Evolutionary conservation across 2,329 filamentous ascomycete genomes (phyloP).

Genomic region (Talaromyces sp.): DNA sequence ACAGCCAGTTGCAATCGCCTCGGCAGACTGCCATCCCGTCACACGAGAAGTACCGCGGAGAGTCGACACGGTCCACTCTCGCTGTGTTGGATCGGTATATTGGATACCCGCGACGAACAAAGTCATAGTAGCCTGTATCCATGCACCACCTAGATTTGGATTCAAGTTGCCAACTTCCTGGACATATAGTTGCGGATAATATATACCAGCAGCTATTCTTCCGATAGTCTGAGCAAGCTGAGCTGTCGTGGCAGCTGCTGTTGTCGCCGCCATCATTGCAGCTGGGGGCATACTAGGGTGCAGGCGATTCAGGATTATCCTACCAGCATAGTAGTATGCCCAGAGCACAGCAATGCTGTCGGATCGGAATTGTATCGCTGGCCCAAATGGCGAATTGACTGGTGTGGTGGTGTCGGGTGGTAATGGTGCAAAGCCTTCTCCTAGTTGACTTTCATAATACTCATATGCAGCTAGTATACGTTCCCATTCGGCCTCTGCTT

Average conservation of each 20-base stretch:
- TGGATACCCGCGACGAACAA: slow-evolving; percentile 85
- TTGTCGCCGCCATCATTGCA: slow-evolving; percentile 78
- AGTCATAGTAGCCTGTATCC: slow-evolving; percentile 77
- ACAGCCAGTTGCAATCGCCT: slow-evolving; percentile 76
- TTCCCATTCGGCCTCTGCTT: slow-evolving; percentile 76
- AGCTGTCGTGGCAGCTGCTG: slow-evolving; percentile 70
- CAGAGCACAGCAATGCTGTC: slow-evolving; percentile 85
- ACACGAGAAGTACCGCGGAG: slow-evolving; percentile 72
- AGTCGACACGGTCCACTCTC: slow-evolving; percentile 71
- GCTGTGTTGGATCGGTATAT: slow-evolving; percentile 68
- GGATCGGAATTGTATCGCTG: slow-evolving; percentile 74
- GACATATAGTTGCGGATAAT: slow-evolving; percentile 41
- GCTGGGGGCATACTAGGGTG: slow-evolving; percentile 90
- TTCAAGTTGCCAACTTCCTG: slow-evolving; percentile 56
- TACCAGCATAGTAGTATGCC: slow-evolving; percentile 80
- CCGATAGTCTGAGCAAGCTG: slow-evolving; percentile 71
- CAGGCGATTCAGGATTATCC: slow-evolving; percentile 75
- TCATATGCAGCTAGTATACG: slow-evolving; percentile 42
- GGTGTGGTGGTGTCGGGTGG: slow-evolving; percentile 63
- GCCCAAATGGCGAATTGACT: slow-evolving; percentile 72
- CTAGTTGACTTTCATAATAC: slow-evolving; percentile 56
- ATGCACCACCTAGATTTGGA: slow-evolving; percentile 72
- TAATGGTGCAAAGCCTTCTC: slow-evolving; percentile 72
- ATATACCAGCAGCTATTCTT: slow-evolving; percentile 71
- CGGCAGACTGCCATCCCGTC: slow-evolving; percentile 83